Base-by-base conservation (phyloP, 768 basidiomycete genomes). In the Termitomyces sp. region DNA sequence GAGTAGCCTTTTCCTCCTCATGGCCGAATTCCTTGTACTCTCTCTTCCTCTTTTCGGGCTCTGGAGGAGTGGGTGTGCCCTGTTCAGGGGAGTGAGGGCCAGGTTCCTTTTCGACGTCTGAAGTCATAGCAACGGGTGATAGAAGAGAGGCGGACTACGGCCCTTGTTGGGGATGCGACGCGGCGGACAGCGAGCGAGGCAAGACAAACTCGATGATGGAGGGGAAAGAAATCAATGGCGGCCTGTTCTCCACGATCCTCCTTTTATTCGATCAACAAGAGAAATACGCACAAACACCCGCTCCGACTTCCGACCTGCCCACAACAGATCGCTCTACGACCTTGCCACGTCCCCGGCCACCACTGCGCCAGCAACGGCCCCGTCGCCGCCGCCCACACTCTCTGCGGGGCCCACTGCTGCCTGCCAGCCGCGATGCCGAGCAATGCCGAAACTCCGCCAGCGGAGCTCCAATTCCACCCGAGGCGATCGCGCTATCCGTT, bases 11-110 rank as follows among this genome's bases (percentile, higher is more conserved):
- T 53, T 84, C 79, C 50, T 85, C 76, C 2, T 90, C 88, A 67
- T 92, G 86, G 58, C 81, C 83, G 57, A 92, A 89, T 44, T 92
- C 91, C 79, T 89, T 93, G 78, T 93, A 93, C 76, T 90, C 88
- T 75, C 90, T 81, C 77, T 90, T 88, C 70, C 73, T 86, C 69
- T 78, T 76, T 69, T 72, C 73, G n/a, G 69, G 71, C 63, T 70
- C 71, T 41, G 61, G 61, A 38, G 68, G 68, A 57, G 66, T 30
- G 59, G 54, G 5, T 16, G 60, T 58, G 51, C 59, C 64, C 30
- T 55, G 67, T 32, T 66, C 54, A 14, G 76, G 74, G 44, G 77
- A 73, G 54, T 80, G 72, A 20, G 84, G 80, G 62, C 83, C 85
- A 41, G 85, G 83, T 77, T 82, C 86, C 79, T 88, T 87, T 76